Percentiles rank a stretch among this genome's conserved stretches.
Conservation (phyloP, 73 alveolate species). For the Tetrahymena elliotti region DNA sequence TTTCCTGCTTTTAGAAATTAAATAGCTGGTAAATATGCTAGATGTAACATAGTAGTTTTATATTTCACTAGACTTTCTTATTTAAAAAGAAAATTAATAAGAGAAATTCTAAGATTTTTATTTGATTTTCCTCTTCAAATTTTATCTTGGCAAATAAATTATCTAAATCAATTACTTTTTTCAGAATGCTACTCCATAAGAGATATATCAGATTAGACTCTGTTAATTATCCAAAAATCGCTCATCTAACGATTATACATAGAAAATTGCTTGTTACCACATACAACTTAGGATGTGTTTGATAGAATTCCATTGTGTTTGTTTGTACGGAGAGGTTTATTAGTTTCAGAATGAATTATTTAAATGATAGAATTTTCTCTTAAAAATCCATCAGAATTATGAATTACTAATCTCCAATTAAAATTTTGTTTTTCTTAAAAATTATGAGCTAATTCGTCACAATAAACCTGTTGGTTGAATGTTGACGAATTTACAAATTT, state of each 20-base stretch:
- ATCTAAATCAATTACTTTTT: background rate
- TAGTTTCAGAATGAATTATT: background rate
- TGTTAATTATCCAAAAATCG: background rate
- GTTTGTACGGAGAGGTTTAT: background rate
- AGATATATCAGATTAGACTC: background rate
- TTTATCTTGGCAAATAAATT: background rate
- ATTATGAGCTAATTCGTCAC: background rate
- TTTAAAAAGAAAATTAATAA: too few species aligned
- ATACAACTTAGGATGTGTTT: background rate
- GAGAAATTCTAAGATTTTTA: background rate
- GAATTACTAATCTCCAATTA: background rate
- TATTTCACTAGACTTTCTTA: background rate
- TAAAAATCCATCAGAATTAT: background rate
- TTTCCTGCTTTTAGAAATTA: background rate
- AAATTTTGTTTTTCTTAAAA: background rate
- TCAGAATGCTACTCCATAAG: background rate
- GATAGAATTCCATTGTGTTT: background rate
- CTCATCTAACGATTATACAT: background rate
- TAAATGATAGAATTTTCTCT: background rate
- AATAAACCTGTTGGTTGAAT: background rate
- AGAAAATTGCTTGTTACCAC: background rate
- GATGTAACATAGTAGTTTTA: background rate
- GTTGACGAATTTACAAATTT: background rate
- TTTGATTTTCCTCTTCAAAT: background rate
- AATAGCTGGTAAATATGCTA: background rate